These are phyloP conservation scores for Tuctoria greenei DNA, from an alignment of 176 grass and related monocot species.

Conservation along the genomic window DNA sequence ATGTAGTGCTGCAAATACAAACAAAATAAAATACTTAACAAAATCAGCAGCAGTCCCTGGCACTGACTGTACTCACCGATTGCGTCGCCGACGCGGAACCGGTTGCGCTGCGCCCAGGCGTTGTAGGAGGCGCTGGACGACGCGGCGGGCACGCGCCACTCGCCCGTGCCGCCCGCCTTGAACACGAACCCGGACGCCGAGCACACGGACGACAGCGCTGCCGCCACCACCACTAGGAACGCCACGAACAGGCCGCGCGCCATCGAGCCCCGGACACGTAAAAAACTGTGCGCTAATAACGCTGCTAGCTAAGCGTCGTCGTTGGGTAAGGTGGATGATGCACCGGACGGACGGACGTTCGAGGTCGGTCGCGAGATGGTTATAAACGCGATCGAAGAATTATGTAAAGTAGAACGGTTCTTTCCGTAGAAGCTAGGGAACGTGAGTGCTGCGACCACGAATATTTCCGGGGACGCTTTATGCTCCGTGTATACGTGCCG, in stretches of 20 bases:
- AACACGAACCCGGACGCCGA: conserved; percentile 56
- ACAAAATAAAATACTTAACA: neutral
- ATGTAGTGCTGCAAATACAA: neutral
- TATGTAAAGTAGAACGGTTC: no score
- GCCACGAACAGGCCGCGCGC: conserved; percentile 41
- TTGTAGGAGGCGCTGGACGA: conserved; percentile 44
- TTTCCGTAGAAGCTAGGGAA: conserved; percentile 46
- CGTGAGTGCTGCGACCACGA: conserved; percentile 30
- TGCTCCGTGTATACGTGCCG: conserved; percentile 40
- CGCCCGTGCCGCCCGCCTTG: conserved; percentile 66
- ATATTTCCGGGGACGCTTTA: conserved; percentile 16
- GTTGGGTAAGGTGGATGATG: neutral
- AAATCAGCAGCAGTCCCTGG: neutral
- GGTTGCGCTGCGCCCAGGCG: conserved; percentile 71
- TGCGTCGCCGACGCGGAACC: conserved; percentile 75
- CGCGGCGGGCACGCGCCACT: conserved; percentile 52
- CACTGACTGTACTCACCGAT: conserved; percentile 63
- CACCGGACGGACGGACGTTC: neutral
- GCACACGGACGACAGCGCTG: conserved; percentile 38
- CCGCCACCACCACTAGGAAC: conserved; percentile 44
- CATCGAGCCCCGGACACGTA: conserved; percentile 27
- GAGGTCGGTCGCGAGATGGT: neutral
- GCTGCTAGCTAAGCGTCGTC: neutral
- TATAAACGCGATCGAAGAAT: no score
- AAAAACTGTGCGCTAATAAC: neutral